Evolutionary conservation across 2,329 filamentous ascomycete genomes (phyloP), one percentile per base, ranked within the genome.

Genomic region (Pseudogymnoascus sp.): DNA sequence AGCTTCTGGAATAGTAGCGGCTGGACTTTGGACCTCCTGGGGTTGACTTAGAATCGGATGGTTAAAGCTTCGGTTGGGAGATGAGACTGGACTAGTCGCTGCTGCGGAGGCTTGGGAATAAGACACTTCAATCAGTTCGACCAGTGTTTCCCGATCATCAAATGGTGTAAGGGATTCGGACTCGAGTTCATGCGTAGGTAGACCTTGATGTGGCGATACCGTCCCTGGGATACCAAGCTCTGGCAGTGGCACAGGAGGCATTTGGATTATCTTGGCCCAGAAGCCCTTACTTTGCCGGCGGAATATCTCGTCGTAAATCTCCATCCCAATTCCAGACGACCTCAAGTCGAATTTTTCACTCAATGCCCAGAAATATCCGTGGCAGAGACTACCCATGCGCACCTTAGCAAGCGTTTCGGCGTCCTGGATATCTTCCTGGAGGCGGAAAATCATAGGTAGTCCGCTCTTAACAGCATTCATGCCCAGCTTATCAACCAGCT

Each of bases 341-440:
- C 93, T 88, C 65, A 96, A 88, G 53, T 90, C 84, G 66, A 96
- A 93, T 63, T 85, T 87, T 64, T 93, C 88, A 3, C 84, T 86
- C 65, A 97, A 73, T 0, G 85, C 84, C 88, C 90, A 93, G 64
- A 97, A 86, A 74, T 97, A 97, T 7, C 91, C 93, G 71, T 96
- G 90, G 60, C 93, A 90, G 63, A 97, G 78, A 71, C 89, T 92
- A 31, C 90, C 91, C 46, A 96, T 80, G 46, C 90, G 88, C 40
- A 96, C 84, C 72, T 93, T 95, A 31, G 88, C 83, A 43, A 85
- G 74, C 0, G 88, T 85, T 23, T 83, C 82, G 2, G 87, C 79
- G 6, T 84, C 82, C 63, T 85, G 81, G 34, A 95, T 89, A 66
- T 95, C 91, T 70, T 96, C 91, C 73, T 97, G 93, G 1, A 97